Evolutionary conservation across 2,329 filamentous ascomycete genomes (phyloP).

Genomic region (Arachnopeziza araneosa): DNA sequence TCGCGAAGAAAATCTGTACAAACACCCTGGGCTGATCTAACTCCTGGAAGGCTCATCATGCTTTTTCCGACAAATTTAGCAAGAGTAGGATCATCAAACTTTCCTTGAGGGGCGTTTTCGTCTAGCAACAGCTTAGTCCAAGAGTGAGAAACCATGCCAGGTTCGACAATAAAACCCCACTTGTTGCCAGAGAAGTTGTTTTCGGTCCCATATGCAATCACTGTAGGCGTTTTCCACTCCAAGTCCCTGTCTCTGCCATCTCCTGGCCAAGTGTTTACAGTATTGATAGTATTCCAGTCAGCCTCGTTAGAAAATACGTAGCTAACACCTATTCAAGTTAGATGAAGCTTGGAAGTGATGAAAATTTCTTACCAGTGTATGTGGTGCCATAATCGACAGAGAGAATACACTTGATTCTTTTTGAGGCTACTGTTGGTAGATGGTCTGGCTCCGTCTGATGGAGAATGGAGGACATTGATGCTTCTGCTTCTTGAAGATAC

Average conservation of each 20-base stretch:
- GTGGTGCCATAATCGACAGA: constrained; percentile 27
- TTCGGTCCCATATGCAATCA: constrained; percentile 18
- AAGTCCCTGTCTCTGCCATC: constrained; percentile 9
- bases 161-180: constrained; percentile 23
- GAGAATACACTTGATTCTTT: no score
- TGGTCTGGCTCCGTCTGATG: no score
- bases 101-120: constrained; percentile 9
- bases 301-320: constrained; percentile 14
- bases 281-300: constrained; percentile 16
- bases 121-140: constrained; percentile 27
- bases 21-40: constrained; percentile 8
- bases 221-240: constrained; percentile 17
- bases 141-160: constrained; percentile 20
- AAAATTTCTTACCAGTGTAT: constrained; percentile 15
- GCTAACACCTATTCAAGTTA: constrained; percentile 5
- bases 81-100: constrained; percentile 6
- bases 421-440: no score
- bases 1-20: constrained; percentile 20
- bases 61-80: neutral
- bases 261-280: constrained; percentile 11
- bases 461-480: no score
- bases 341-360: neutral
- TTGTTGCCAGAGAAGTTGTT: constrained; percentile 11
- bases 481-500: no score
- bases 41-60: neutral